Evolutionary conservation across 2,329 filamentous ascomycete genomes (phyloP).

Genomic region (Ophiocordyceps unilateralis): DNA sequence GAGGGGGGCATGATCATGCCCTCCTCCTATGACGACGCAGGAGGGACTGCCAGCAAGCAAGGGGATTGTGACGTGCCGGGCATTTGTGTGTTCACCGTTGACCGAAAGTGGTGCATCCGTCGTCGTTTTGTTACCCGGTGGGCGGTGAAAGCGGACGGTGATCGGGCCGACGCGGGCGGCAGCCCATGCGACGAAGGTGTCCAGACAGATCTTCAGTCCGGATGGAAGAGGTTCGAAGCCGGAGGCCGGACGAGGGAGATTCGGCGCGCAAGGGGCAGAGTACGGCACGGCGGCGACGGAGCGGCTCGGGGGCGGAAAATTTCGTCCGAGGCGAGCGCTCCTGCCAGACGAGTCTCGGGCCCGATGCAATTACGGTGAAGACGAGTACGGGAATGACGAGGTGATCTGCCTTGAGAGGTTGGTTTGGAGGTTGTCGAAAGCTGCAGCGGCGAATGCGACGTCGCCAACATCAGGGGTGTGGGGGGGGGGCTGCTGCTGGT

Average conservation of each 20-base stretch:
- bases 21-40: conserved; percentile 13
- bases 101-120: conserved; percentile 19
- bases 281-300: not conserved
- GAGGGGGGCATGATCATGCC: conserved; percentile 15
- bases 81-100: conserved; percentile 21
- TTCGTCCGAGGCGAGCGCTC: not conserved
- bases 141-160: not conserved
- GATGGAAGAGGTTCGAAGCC: not conserved
- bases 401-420: not conserved
- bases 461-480: not conserved
- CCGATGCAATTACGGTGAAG: too few relatives aligned
- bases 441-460: not conserved
- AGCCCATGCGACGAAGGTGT: not conserved
- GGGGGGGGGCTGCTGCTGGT: not conserved
- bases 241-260: not conserved
- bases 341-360: not conserved
- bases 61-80: conserved; percentile 16
- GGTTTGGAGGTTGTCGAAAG: not conserved
- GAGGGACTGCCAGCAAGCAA: conserved; percentile 17
- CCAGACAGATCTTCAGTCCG: too few relatives aligned
- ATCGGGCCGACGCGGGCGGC: not conserved
- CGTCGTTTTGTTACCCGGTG: conserved; percentile 2
- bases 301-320: not conserved
- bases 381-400: too few relatives aligned
- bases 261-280: not conserved